Percentiles rank a stretch among this genome's conserved stretches.
These are phyloP conservation scores for Eucalyptus marginata DNA, from an alignment of 345 rosid species.

Conservation along the genomic window DNA sequence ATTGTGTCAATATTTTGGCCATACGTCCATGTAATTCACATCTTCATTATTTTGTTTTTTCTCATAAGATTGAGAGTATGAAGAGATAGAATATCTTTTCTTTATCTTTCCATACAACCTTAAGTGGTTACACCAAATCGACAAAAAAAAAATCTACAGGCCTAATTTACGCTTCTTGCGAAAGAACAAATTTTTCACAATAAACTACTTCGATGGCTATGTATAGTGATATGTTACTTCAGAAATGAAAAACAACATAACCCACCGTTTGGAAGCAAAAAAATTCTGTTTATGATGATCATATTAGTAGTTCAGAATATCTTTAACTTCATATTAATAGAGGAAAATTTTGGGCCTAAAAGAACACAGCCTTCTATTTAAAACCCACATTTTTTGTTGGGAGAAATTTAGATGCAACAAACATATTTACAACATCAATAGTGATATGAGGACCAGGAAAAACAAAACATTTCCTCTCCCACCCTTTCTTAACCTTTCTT, in stretches of 20 bases:
- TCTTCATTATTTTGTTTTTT: neutral
- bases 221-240: neutral
- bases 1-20: no score
- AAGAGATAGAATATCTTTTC: neutral
- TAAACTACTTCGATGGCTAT: neutral
- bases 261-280: neutral
- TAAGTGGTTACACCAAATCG: neutral
- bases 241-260: neutral
- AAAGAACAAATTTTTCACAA: neutral
- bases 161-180: neutral
- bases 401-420: neutral
- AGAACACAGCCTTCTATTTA: neutral
- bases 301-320: neutral
- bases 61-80: neutral
- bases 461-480: no score
- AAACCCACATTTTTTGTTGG: no score
- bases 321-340: neutral
- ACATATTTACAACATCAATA: neutral
- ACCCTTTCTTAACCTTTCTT: no score
- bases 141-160: neutral
- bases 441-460: neutral
- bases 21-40: no score
- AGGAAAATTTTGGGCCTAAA: neutral
- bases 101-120: neutral
- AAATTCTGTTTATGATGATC: neutral